Evolutionary conservation across 257 asterid species (phyloP), one percentile per base, ranked within the genome.

Genomic region (Nicotiana undulata): DNA sequence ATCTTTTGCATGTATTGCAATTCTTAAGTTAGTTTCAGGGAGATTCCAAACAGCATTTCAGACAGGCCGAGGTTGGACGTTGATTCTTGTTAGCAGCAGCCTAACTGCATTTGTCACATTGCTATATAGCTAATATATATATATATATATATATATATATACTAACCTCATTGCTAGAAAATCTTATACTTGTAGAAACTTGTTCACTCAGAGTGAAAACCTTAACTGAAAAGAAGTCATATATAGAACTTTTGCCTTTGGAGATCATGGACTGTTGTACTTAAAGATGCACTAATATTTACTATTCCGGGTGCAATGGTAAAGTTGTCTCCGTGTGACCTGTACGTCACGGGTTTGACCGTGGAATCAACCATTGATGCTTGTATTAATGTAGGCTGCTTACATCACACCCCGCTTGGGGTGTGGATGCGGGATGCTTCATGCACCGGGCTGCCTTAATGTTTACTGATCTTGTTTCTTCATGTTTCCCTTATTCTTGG

Each of bases 31-130:
- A 75, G 80, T 88, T 59, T 76, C 85, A 0, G 79, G 67, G 9
- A 67, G 29, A 56, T 83, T 83, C 11, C 81, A 84, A 63, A 85
- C 86, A 8, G 81, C 68, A 68, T 87, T 80, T 40, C 77, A 46
- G 65, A 66, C 89, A 11, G 83, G 88, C 18, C 86, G 90, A 82
- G 94, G 96, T 55, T 93, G 97, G 97, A 49, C 86, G 60, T 82
- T 92, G 79, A 79, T 92, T 46, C 86, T 95, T 80, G 82, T 90
- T 83, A 90, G 92, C 90, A 89, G 98, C 85, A 82, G 92, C 65
- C 44, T 89, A 82, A 92, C 96, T 24, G 86, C 91, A 90, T 88
- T 91, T 76, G 86, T 92, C 66, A 88, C 97, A 29, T 70, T 92
- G 81, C 72, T 92, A 65, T 91, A 87, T 68, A 18, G 72, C 22